phyloP scores from a whole-genome alignment of 768 basidiomycete genomes.

The Lactifluus hygrophoroides region DNA sequence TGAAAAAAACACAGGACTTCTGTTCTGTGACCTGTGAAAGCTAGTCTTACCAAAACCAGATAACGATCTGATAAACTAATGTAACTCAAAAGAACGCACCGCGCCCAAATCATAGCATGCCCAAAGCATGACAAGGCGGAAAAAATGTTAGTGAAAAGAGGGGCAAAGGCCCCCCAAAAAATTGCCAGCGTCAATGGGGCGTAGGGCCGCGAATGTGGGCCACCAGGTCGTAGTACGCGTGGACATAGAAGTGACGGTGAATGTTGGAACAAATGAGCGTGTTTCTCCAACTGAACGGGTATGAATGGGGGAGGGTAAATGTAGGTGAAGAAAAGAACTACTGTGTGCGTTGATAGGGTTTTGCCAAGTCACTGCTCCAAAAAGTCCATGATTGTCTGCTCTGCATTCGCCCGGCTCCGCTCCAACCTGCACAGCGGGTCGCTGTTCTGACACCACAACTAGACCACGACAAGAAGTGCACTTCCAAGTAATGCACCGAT shows the following conservation, averaged over 20 bases:
- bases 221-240: background rate
- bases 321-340: background rate
- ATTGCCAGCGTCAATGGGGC: background rate
- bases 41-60: background rate
- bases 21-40: too few species aligned
- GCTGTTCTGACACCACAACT: background rate
- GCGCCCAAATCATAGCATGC: background rate
- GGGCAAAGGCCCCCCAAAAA: background rate
- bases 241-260: background rate
- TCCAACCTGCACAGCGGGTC: background rate
- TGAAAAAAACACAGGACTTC: too few species aligned
- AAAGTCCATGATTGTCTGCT: conserved; percentile 11
- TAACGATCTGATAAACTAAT: conserved; percentile 1
- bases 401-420: conserved; percentile 1
- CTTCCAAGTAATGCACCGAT: conserved; percentile 6
- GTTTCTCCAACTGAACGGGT: conserved; percentile 13
- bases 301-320: conserved; percentile 8
- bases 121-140: background rate
- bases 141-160: background rate
- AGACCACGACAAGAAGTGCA: background rate
- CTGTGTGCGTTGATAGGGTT: conserved; percentile 1
- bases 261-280: conserved; percentile 13
- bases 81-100: background rate
- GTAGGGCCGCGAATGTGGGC: background rate
- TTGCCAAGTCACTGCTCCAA: conserved; percentile 9